Base-by-base conservation (phyloP, 2,329 filamentous ascomycete species). In the Penicillium griseofulvum region DNA sequence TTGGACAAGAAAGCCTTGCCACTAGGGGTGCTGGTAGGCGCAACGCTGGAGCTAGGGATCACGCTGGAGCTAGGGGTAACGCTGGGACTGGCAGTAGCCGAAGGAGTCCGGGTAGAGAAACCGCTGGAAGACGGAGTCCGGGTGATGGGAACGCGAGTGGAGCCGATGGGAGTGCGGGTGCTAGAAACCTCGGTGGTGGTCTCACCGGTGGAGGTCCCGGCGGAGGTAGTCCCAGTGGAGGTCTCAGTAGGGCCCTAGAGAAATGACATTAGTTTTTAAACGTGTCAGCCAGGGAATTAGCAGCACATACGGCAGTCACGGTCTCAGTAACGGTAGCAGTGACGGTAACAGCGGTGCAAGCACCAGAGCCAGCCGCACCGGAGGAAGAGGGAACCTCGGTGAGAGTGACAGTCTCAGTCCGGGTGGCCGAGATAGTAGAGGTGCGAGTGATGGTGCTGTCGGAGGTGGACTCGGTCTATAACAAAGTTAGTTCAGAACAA, bases 301-400 rank as follows among this genome's bases (percentile, higher is more conserved):
- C 4, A 48, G 16, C 29, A 67, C 69, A 45, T 70, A 73, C 70
- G 59, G 69, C 68, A 57, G 69, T 73, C 56, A 74, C 69, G 34
- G 71, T 72, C 47, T 69, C 63, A 14, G 66, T 68, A 33, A 65
- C 65, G 28, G 70, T 74, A 34, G 71, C 67, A n/a, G 69, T 71
- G 17, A 69, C 68, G 12, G 67, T 70, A 44, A 56, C 57, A n/a
- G 58, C 57, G 39, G 42, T 54, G 48, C 60, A 61, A n/a, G 57
- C 45, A 36, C 55, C 38, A 26, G 52, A 43, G 37, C 49, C 60
- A 41, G 63, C 44, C 28, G 52, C 52, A 24, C 54, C 46, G 8
- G 63, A 52, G 36, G 33, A n/a, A 38, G 61, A 58, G 19, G 65
- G 57, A 43, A 57, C 54, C 19, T 63, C 48, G 16, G 59, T 45